Evolutionary conservation across 371 early-diverging fungal species (phyloP).

Genomic region (Syncephalastrum contaminatum): DNA sequence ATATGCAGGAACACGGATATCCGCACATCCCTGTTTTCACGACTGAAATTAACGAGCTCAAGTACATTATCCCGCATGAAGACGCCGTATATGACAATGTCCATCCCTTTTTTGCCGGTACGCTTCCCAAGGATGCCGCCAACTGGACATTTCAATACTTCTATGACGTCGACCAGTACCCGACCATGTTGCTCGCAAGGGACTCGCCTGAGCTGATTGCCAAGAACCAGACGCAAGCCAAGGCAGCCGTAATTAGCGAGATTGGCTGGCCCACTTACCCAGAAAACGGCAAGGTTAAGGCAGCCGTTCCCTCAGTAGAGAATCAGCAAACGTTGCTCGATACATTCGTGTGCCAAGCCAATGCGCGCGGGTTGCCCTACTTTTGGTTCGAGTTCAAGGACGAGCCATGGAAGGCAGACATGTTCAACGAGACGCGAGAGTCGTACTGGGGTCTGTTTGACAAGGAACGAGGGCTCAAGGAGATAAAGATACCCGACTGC

Average conservation of each 20-base stretch:
- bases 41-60: conserved; percentile 50
- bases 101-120: conserved; percentile 69
- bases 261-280: conserved; percentile 66
- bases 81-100: conserved; percentile 62
- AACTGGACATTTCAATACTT: conserved; percentile 55
- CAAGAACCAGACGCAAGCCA: conserved; percentile 20
- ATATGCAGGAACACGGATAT: conserved; percentile 34
- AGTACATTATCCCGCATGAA: conserved; percentile 44
- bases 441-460: conserved; percentile 63
- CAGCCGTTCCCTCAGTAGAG: conserved; percentile 51
- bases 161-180: conserved; percentile 26
- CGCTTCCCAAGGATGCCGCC: conserved; percentile 46
- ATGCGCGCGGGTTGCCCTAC: conserved; percentile 51
- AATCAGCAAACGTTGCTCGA: conserved; percentile 53
- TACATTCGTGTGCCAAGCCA: conserved; percentile 57
- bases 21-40: conserved; percentile 53
- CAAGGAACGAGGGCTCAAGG: conserved; percentile 39
- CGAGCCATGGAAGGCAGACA: conserved; percentile 61
- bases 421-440: conserved; percentile 56
- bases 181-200: conserved; percentile 12
- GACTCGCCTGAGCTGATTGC: neutral
- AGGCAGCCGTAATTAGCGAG: conserved; percentile 59
- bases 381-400: conserved; percentile 71
- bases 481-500: conserved; percentile 42
- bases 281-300: conserved; percentile 22